phyloP scores from a whole-genome alignment of 257 asterid species.

The Pogostemon cablin region DNA sequence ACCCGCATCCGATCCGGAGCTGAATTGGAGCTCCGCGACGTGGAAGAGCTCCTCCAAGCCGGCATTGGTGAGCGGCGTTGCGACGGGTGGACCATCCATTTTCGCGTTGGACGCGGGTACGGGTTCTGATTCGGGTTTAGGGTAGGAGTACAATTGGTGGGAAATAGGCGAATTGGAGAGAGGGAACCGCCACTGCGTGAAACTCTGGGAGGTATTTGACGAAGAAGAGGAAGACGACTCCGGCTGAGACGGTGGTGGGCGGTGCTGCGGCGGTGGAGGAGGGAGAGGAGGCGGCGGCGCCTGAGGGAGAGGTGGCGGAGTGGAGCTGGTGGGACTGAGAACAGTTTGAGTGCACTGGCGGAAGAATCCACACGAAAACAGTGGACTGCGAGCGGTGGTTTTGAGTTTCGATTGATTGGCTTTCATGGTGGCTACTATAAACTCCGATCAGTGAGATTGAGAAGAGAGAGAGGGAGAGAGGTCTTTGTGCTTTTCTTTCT shows the following conservation, averaged over 20 bases:
- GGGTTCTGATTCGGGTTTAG: slow-evolving; percentile 32
- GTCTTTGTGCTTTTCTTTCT: not conserved
- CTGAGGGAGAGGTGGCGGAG: slow-evolving; percentile 68
- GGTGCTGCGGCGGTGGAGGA: slow-evolving; percentile 18
- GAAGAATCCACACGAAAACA: slow-evolving; percentile 72
- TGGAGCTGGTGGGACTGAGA: slow-evolving; percentile 75
- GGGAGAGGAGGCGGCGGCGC: slow-evolving; percentile 34
- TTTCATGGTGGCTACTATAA: slow-evolving; percentile 48
- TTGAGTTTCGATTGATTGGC: slow-evolving; percentile 69
- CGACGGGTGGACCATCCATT: slow-evolving; percentile 1
- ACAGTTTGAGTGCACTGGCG: slow-evolving; percentile 77
- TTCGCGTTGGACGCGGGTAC: slow-evolving; percentile 12
- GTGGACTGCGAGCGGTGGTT: slow-evolving; percentile 50
- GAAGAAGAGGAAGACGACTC: slow-evolving; percentile 79
- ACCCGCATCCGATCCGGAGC: slow-evolving; percentile 48
- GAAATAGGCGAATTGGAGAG: slow-evolving; percentile 51
- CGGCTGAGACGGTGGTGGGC: slow-evolving; percentile 33
- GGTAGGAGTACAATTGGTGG: slow-evolving; percentile 33
- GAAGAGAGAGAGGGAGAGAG: not conserved
- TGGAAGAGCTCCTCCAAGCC: slow-evolving; percentile 60
- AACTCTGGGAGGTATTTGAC: slow-evolving; percentile 76
- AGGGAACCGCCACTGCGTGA: slow-evolving; percentile 82
- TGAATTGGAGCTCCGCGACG: slow-evolving; percentile 58
- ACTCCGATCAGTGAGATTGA: not conserved
- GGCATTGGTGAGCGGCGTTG: slow-evolving; percentile 35